These are phyloP conservation scores for Trichoderma afroharzianum DNA, from an alignment of 2,329 filamentous ascomycete species.

Conservation along the genomic window DNA sequence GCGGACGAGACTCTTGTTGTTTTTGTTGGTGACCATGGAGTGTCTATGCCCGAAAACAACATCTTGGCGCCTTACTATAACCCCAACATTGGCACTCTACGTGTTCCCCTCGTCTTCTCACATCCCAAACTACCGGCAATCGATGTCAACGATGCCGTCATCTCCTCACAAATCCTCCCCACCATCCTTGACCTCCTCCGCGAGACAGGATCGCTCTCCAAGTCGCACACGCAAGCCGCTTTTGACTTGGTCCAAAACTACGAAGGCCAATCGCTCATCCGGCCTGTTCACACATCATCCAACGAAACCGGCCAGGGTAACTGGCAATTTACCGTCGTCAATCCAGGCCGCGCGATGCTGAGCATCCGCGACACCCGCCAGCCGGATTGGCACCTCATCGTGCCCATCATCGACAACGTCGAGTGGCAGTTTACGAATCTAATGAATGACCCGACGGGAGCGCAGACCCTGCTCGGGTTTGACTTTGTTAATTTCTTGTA, in stretches of 20 bases:
- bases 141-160: constrained; percentile 31
- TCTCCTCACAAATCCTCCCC: constrained; percentile 33
- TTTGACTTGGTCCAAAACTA: constrained; percentile 31
- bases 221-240: constrained; percentile 25
- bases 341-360: constrained; percentile 33
- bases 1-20: constrained; percentile 34
- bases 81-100: constrained; percentile 31
- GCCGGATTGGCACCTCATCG: constrained; percentile 29
- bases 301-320: constrained; percentile 24
- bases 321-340: constrained; percentile 35
- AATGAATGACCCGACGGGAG: constrained; percentile 28
- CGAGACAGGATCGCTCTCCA: constrained; percentile 31
- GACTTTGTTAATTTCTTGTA: constrained; percentile 22
- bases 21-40: constrained; percentile 33
- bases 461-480: constrained; percentile 14
- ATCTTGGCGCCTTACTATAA: constrained; percentile 33
- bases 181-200: constrained; percentile 35
- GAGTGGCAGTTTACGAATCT: constrained; percentile 33
- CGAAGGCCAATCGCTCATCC: constrained; percentile 35
- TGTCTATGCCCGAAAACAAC: constrained; percentile 32
- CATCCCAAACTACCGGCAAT: constrained; percentile 32
- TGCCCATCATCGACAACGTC: constrained; percentile 31
- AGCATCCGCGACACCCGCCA: constrained; percentile 32
- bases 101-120: constrained; percentile 32
- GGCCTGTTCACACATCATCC: constrained; percentile 24